Conservation (phyloP, 2,329 filamentous ascomycete species). For the Penicillium sp. region DNA sequence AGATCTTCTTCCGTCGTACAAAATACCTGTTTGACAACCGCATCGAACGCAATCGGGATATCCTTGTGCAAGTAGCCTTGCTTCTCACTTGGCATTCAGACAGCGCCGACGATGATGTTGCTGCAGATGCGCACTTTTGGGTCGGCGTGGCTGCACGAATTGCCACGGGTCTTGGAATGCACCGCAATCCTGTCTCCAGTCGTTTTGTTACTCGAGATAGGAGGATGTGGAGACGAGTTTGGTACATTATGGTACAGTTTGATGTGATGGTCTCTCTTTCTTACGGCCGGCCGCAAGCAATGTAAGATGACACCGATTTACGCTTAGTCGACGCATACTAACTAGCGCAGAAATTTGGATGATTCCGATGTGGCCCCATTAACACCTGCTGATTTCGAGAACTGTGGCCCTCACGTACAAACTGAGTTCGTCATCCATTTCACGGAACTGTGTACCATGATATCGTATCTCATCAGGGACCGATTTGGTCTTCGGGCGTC, state of each 20-base stretch:
- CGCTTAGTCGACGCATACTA: neutral
- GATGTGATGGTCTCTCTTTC: constrained; percentile 50
- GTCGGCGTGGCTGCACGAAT: constrained; percentile 58
- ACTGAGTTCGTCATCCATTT: constrained; percentile 54
- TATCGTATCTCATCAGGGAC: constrained; percentile 50
- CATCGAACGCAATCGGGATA: constrained; percentile 58
- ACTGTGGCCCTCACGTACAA: constrained; percentile 50
- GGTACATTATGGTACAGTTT: constrained; percentile 51
- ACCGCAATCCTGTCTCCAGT: constrained; percentile 48
- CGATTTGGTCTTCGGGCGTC: constrained; percentile 47
- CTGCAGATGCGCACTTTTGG: constrained; percentile 59
- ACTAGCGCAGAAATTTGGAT: constrained; percentile 47
- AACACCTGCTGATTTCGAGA: constrained; percentile 52
- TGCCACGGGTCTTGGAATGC: constrained; percentile 61
- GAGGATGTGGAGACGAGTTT: constrained; percentile 49
- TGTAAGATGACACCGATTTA: constrained; percentile 37
- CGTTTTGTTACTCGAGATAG: constrained; percentile 47
- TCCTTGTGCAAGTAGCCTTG: constrained; percentile 59
- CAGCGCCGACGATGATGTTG: constrained; percentile 57
- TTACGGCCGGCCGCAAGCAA: constrained; percentile 58
- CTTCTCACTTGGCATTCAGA: constrained; percentile 62
- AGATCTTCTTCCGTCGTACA: constrained; percentile 56
- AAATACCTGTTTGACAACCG: constrained; percentile 59
- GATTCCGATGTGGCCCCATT: constrained; percentile 57
- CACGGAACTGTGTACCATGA: constrained; percentile 56